Base-by-base conservation (phyloP, 208 protist genomes). In the Crithidia brevicula region DNA sequence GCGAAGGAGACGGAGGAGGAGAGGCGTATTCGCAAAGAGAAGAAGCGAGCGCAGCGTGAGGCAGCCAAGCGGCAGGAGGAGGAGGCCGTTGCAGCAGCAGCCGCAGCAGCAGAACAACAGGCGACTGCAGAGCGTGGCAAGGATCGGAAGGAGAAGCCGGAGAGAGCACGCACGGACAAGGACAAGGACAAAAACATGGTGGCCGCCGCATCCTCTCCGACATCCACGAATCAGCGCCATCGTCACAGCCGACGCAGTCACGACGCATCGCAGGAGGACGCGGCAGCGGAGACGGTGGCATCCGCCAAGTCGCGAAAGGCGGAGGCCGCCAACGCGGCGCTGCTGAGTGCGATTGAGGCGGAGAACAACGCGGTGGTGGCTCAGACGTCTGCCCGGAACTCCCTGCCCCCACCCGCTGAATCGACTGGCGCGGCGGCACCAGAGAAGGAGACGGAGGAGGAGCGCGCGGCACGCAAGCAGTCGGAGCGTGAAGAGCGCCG, bases 1-100 rank as follows among this genome's bases (percentile, higher is more conserved):
- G 57, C 53, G 36, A 72, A 71, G 50, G 90, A 96, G 49, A 88
- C 87, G 0, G 85, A 95, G 49, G 90, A 95, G 62, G 87, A 93
- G 58, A 80, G 87, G 1, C 74, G 76, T 1, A 74, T 76, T 3
- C 83, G 90, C 34, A 91, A 93, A 61, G 83, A 93, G 62, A 67
- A 67, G 10, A 85, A 89, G 60, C 66, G 76, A 0, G 79, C 74
- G 1, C 75, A 79, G 72, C 60, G 65, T 9, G 83, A 88, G 54
- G 78, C 74, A 16, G 74, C 77, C 36, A 70, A 76, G 58, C 50
- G 61, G 52, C 46, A 53, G 22, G 67, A 75, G 71, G 67, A 59
- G 18, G 61, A 20, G 20, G 42, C 59, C 6, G 62, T 46, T 33
- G 59, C 65, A 1, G 68, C 52, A 13, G 49, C 47, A 15, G 50